Conservation (phyloP, 2,329 filamentous ascomycete species). For the Colletotrichum sp. region DNA sequence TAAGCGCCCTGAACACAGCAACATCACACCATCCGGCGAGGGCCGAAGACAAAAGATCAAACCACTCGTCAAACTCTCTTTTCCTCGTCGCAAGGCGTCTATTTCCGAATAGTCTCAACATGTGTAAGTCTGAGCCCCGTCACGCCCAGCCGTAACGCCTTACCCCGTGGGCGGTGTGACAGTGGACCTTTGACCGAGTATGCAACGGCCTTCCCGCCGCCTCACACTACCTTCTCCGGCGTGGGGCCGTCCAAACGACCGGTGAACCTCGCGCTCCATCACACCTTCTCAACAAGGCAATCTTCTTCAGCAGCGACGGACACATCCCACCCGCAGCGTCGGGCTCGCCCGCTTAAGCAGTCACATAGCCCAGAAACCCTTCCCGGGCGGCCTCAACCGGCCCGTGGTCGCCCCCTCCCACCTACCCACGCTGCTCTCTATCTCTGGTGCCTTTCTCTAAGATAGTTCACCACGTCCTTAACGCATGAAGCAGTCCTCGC, state of each 20-base stretch:
- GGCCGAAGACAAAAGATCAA: not conserved
- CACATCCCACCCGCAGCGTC: not conserved
- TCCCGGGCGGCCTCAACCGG: not conserved
- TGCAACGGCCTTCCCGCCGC: not conserved
- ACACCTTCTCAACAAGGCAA: not conserved
- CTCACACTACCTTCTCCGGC: not conserved
- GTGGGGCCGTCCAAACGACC: not conserved
- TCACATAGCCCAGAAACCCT: not conserved
- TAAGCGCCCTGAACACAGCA: not conserved
- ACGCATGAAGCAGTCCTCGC: not conserved
- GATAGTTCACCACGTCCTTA: not conserved
- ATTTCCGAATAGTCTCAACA: not conserved
- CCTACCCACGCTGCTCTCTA: not conserved
- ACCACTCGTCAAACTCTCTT: not conserved
- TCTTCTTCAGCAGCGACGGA: not conserved
- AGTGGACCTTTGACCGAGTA: not conserved
- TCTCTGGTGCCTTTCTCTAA: not conserved
- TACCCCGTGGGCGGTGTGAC: not conserved
- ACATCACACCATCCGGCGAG: not conserved
- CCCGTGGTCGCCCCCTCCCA: not conserved
- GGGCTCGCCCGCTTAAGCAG: not conserved
- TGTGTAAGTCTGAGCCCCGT: not conserved
- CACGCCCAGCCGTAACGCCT: not conserved
- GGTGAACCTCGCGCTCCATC: not conserved
- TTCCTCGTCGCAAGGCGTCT: not conserved